A percentile compares a stretch with the other conserved stretches of the same genome.
phyloP scores from a whole-genome alignment of 768 basidiomycete genomes.

The Collybia sordida region DNA sequence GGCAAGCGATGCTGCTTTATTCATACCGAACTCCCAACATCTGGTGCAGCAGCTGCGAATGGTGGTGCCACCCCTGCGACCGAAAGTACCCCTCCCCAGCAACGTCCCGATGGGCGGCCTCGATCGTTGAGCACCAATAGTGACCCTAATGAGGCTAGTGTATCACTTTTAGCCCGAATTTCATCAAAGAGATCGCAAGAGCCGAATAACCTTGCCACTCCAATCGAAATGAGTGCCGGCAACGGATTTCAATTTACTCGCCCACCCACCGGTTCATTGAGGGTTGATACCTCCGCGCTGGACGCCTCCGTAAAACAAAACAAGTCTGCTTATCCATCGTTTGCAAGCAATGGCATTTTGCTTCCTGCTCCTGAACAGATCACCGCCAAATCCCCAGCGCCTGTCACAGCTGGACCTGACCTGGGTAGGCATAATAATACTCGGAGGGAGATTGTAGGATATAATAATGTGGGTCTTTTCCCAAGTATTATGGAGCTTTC shows the following conservation, averaged over 20 bases:
- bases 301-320: constrained; percentile 68
- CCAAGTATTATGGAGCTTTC: background rate
- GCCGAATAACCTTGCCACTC: constrained; percentile 43
- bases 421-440: constrained; percentile 74
- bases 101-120: constrained; percentile 53
- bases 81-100: constrained; percentile 51
- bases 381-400: constrained; percentile 69
- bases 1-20: constrained; percentile 94
- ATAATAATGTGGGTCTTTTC: constrained; percentile 54
- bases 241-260: constrained; percentile 56
- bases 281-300: constrained; percentile 72
- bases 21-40: constrained; percentile 78
- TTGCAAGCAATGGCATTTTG: constrained; percentile 59
- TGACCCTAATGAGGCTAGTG: constrained; percentile 71
- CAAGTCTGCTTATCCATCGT: constrained; percentile 82
- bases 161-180: constrained; percentile 78
- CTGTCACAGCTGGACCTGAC: constrained; percentile 84
- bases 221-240: constrained; percentile 39
- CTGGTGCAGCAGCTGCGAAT: constrained; percentile 56
- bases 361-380: constrained; percentile 58
- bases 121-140: constrained; percentile 77
- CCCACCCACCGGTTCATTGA: constrained; percentile 67
- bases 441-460: constrained; percentile 72
- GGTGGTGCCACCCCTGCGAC: constrained; percentile 28
- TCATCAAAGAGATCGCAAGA: constrained; percentile 64